A percentile compares a stretch with the other conserved stretches of the same genome.
phyloP scores from a whole-genome alignment of 202 grass and related monocot genomes.

The Panicum virgatum region DNA sequence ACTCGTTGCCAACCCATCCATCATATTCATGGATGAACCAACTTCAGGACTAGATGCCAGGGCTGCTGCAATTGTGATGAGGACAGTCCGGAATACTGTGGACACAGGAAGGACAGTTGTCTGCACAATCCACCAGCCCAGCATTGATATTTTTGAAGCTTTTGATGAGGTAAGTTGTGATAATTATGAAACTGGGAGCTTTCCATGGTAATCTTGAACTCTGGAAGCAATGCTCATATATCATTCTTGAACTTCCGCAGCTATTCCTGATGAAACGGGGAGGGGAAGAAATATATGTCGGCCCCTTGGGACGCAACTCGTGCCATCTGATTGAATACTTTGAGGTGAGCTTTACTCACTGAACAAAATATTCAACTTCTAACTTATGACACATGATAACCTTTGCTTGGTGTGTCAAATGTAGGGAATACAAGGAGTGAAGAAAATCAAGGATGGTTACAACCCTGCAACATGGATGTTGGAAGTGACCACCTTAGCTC shows the following conservation, averaged over 20 bases:
- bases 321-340: constrained; percentile 82
- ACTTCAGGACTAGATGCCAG: constrained; percentile 94
- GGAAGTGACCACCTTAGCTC: constrained; percentile 70
- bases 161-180: constrained; percentile 73
- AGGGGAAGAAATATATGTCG: constrained; percentile 96
- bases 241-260: constrained; percentile 49
- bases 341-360: constrained; percentile 58
- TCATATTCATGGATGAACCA: constrained; percentile 98
- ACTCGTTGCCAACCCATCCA: constrained; percentile 92
- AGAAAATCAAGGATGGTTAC: constrained; percentile 90
- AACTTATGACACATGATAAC: constrained; percentile 16
- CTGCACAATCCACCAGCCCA: constrained; percentile 97
- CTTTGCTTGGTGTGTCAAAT: constrained; percentile 6
- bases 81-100: constrained; percentile 85
- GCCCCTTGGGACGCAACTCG: constrained; percentile 81
- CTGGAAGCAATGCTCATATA: constrained; percentile 30
- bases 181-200: constrained; percentile 4
- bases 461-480: constrained; percentile 99
- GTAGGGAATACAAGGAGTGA: constrained; percentile 73
- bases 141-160: constrained; percentile 98
- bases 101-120: constrained; percentile 95
- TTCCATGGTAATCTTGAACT: neutral
- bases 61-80: constrained; percentile 95
- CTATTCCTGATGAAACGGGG: constrained; percentile 94
- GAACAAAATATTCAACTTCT: neutral